Base-by-base conservation (phyloP, 2,329 filamentous ascomycete species). In the Trichoderma oligosporum region DNA sequence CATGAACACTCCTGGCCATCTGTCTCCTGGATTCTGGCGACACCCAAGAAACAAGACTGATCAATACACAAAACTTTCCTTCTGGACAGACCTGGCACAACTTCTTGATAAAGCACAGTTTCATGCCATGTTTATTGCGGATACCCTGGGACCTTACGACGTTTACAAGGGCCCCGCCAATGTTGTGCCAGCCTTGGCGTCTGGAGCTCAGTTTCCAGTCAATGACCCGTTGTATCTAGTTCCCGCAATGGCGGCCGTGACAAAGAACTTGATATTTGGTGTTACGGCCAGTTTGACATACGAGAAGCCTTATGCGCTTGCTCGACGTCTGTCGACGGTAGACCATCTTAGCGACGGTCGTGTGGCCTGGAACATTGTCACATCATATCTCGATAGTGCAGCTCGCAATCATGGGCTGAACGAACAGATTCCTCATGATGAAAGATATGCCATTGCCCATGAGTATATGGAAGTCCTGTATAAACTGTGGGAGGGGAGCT, bases 351-450 rank as follows among this genome's bases (percentile, higher is more conserved):
- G 84, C 0, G 73, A 77, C 3, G 84, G 83, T 0, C 74, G 84
- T 0, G 76, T 86, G 31, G 83, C 82, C 0, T 86, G 84, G 84
- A 87, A 87, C 60, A 85, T 87, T 18, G 84, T 88, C 0, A 86
- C 83, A 22, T 56, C 53, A 25, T 56, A 56, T 7, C 55, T 53
- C 24, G 55, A 57, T 22, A 57, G 55, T 11, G 47, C 55, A 38
- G 55, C 45, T 11, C 55, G 55, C 22, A 57, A 57, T 3, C 45
- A 57, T 20, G 55, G 55, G 2, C 27, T 57, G 8, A 52, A 53
- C 6, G 55, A 57, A 22, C 55, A 57, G 14, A 57, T 57, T 18
- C 55, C 55, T 9, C 55, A 57, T n/a, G 55, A 57, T 8, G 55
- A 57, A 44, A 48, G 55, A 52, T 57, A 57, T 29, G 36, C 47